Evolutionary conservation across 2,329 filamentous ascomycete species (phyloP).

Genomic region (Epicoccum nigrum): DNA sequence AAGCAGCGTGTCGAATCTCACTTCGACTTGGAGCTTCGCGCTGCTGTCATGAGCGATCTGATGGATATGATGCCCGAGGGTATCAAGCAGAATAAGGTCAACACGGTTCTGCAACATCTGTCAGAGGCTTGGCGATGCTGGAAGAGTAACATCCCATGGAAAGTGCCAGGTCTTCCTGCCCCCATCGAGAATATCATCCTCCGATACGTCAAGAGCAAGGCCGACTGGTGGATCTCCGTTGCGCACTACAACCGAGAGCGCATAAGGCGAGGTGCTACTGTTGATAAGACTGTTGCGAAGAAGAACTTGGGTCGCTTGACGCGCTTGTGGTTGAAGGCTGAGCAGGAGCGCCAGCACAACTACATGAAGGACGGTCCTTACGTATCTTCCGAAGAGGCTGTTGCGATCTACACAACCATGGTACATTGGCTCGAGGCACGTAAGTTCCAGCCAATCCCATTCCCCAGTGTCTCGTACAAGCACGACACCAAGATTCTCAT

Average conservation of each 20-base stretch:
- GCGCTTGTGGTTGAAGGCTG: slow-evolving; percentile 94
- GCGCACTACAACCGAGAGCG: slow-evolving; percentile 98
- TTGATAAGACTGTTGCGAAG: slow-evolving; percentile 99
- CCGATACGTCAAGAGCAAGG: slow-evolving; percentile 98
- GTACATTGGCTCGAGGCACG: slow-evolving; percentile 98
- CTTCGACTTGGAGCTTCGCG: slow-evolving; percentile 94
- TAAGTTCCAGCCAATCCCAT: slow-evolving; percentile 98
- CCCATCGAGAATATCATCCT: slow-evolving; percentile 99
- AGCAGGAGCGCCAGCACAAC: slow-evolving; percentile 98
- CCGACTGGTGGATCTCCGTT: slow-evolving; percentile 99
- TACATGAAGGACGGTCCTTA: slow-evolving; percentile 99
- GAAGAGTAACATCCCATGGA: slow-evolving; percentile 99
- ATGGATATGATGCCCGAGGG: slow-evolving; percentile 99
- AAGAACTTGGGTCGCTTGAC: slow-evolving; percentile 97
- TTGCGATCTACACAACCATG: slow-evolving; percentile 98
- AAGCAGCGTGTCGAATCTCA: slow-evolving; percentile 99
- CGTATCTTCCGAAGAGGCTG: slow-evolving; percentile 96
- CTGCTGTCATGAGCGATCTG: slow-evolving; percentile 97
- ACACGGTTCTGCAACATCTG: slow-evolving; percentile 94
- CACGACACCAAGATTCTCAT: slow-evolving; percentile 99
- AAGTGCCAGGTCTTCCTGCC: slow-evolving; percentile 93
- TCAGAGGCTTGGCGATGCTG: slow-evolving; percentile 99
- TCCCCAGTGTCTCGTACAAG: slow-evolving; percentile 98
- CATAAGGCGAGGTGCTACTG: slow-evolving; percentile 92
- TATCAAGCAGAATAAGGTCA: slow-evolving; percentile 99